Conservation (phyloP, 2,329 filamentous ascomycete genomes). For the Colletotrichum orchidophilum region DNA sequence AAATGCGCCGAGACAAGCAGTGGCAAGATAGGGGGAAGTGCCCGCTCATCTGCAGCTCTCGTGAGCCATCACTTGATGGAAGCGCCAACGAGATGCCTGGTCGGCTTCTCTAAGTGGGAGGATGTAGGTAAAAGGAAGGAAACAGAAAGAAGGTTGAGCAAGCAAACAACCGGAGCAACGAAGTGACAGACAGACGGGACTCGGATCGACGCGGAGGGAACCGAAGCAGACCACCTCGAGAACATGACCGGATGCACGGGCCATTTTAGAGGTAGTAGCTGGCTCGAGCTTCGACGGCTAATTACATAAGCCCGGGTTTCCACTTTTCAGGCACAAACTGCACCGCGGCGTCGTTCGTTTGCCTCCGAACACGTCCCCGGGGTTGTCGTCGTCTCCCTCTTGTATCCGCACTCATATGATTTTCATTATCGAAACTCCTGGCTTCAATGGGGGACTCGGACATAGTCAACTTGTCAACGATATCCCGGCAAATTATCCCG, state of each 20-base stretch:
- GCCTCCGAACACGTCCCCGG: background rate
- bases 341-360: background rate
- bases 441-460: background rate
- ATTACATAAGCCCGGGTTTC: background rate
- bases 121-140: background rate
- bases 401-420: background rate
- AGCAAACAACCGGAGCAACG: background rate
- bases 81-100: background rate
- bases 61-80: constrained; percentile 26
- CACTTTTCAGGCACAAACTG: background rate
- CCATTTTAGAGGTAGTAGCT: background rate
- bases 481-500: constrained; percentile 5
- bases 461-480: background rate
- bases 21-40: background rate
- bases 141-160: background rate
- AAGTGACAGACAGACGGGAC: background rate
- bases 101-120: background rate
- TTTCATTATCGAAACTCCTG: background rate
- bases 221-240: background rate
- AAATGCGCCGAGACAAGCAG: constrained; percentile 21
- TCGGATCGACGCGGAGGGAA: background rate
- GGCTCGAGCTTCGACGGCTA: background rate
- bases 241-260: background rate
- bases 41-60: constrained; percentile 9
- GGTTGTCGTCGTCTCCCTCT: background rate